phyloP scores from a whole-genome alignment of 2,329 filamentous ascomycete species.

The Clarireedia monteithiana region DNA sequence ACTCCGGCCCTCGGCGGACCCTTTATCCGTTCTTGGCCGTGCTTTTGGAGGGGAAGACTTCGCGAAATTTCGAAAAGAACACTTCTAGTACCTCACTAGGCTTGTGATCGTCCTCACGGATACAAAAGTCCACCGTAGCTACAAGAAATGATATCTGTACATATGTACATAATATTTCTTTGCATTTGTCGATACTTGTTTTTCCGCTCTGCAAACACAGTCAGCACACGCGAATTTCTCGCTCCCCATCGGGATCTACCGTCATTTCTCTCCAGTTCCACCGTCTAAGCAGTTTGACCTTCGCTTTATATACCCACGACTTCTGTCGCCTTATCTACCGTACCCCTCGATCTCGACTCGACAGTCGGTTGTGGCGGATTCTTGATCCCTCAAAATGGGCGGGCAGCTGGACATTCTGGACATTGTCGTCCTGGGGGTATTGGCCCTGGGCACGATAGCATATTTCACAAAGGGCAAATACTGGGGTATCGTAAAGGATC shows the following conservation, averaged over 20 bases:
- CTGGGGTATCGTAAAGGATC: constrained; percentile 84
- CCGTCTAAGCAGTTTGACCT: neutral
- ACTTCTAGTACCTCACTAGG: too few species aligned
- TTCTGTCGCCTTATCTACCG: neutral
- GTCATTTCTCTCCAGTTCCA: constrained; percentile 18
- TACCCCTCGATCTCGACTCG: neutral
- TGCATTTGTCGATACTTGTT: neutral
- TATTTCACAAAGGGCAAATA: constrained; percentile 98
- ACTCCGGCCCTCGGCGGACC: too few species aligned
- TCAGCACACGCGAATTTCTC: neutral
- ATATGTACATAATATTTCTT: constrained; percentile 9
- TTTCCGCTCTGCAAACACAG: neutral
- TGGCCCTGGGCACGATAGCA: constrained; percentile 80
- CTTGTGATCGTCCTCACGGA: neutral
- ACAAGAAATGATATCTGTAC: neutral
- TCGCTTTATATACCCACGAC: neutral
- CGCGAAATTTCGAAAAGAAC: too few species aligned
- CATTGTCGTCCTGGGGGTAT: constrained; percentile 77
- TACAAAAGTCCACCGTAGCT: constrained; percentile 1
- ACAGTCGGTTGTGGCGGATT: neutral
- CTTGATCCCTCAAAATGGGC: constrained; percentile 39
- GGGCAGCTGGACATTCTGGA: constrained; percentile 96
- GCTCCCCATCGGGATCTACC: neutral
- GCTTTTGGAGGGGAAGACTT: too few species aligned
- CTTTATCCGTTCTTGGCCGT: too few species aligned